Evolutionary conservation across 805 yeast genomes (phyloP), one percentile per base, ranked within the genome.

Genomic region (Monosporozyma solicola): DNA sequence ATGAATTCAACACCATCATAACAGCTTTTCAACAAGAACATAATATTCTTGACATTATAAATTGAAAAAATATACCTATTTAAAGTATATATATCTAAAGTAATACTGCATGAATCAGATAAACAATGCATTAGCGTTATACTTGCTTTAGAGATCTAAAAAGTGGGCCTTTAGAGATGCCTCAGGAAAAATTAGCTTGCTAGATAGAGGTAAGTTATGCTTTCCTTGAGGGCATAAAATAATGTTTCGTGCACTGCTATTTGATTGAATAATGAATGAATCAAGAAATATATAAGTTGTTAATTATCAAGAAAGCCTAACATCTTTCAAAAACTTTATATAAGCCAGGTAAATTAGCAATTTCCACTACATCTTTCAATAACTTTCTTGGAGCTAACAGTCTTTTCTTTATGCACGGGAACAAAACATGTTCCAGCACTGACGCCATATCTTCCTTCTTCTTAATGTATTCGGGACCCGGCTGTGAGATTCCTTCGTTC

Each of bases 241-340:
- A 35, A 11, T 5, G 8, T 3, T 35, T 6, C 15, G 15, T 35
- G 15, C 13, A 16, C 22, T 11, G 16, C 8, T 44, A 16, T 15
- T 15, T n/a, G 25, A 35, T 32, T 24, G 5, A 35, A 4, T 8
- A 10, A 20, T 33, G 46, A 8, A 15, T 22, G 39, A 2, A 27
- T 24, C 7, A 32, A 52, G 47, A 50, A 48, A 32, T 51, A 47
- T 47, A 29, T 33, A 22, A 51, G 27, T 33, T 31, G 29, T n/a
- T 5, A 35, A 39, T 31, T n/a, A 24, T 48, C 16, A 15, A 33
- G 29, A 33, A 4, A 22, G 3, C 7, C 60, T 53, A 87, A 62
- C 99, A 94, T 65, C 99, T 76, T 71, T 94, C 99, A 73, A 94
- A 94, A 4, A 95, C 95, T 61, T 77, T 80, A 68, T 94, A 94